Conservation (phyloP, 2,329 filamentous ascomycete species). For the Talaromyces pinophilus region DNA sequence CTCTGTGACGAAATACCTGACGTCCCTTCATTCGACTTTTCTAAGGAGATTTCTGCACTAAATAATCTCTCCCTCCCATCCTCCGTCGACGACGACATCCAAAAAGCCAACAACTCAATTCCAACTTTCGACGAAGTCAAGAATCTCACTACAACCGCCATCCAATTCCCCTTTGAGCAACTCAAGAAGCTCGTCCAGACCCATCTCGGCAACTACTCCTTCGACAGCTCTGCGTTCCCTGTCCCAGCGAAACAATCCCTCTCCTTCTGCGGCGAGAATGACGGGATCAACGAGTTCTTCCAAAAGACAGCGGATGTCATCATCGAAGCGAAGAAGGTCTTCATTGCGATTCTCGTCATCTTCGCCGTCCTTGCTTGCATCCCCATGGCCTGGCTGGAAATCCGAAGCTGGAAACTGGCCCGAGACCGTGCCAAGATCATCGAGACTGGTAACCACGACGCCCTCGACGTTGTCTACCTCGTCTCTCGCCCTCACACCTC, state of each 20-base stretch:
- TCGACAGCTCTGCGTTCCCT: slow-evolving; percentile 76
- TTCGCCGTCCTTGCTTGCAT: slow-evolving; percentile 72
- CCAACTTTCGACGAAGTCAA: slow-evolving; percentile 82
- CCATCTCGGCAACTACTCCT: slow-evolving; percentile 70
- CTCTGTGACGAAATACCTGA: slow-evolving; percentile 39
- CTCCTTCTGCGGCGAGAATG: slow-evolving; percentile 84
- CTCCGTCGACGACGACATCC: slow-evolving; percentile 67
- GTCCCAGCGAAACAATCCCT: slow-evolving; percentile 79
- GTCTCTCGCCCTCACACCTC: slow-evolving; percentile 78
- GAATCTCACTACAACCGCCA: slow-evolving; percentile 73
- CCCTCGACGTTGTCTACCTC: slow-evolving; percentile 87
- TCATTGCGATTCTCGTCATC: slow-evolving; percentile 72
- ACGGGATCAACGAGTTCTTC: slow-evolving; percentile 83
- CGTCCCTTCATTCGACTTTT: slow-evolving; percentile 65
- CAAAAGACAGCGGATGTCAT: slow-evolving; percentile 66
- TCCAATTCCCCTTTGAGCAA: slow-evolving; percentile 77
- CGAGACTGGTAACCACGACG: slow-evolving; percentile 65
- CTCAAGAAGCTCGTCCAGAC: slow-evolving; percentile 73
- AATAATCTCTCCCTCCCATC: slow-evolving; percentile 69
- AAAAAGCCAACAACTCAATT: slow-evolving; percentile 73
- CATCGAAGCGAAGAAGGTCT: slow-evolving; percentile 69
- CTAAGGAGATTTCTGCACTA: slow-evolving; percentile 64
- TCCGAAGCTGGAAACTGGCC: slow-evolving; percentile 73
- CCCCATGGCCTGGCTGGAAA: slow-evolving; percentile 79
- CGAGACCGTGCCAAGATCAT: slow-evolving; percentile 69